A percentile compares a stretch with the other conserved stretches of the same genome.
Conservation (phyloP, 371 early-diverging fungal genomes). For the Ordospora pajunii region DNA sequence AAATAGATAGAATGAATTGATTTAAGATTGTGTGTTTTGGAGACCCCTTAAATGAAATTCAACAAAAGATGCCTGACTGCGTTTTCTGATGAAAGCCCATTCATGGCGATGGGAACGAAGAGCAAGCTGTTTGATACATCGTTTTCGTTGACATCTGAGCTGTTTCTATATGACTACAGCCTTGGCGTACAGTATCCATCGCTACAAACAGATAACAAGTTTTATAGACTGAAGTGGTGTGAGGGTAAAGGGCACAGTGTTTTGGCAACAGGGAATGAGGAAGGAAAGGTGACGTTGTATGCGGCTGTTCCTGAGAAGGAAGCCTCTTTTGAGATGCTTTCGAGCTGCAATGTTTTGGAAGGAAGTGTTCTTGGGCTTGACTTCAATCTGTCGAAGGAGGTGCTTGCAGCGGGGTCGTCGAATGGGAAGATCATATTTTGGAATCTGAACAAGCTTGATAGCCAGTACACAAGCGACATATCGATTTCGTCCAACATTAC, state of each 20-base stretch:
- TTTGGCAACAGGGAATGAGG: conserved; percentile 57
- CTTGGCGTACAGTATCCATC: conserved; percentile 37
- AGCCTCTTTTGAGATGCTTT: conserved; percentile 1
- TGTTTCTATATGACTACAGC: conserved; percentile 48
- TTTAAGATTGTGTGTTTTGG: neutral
- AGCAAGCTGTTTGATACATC: conserved; percentile 60
- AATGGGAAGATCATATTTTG: conserved; percentile 56
- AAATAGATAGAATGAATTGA: no score
- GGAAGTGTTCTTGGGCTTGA: conserved; percentile 60
- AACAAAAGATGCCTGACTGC: conserved; percentile 58
- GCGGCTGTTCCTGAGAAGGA: conserved; percentile 19
- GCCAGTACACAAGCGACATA: conserved; percentile 56
- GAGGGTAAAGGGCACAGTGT: conserved; percentile 24
- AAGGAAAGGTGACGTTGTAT: conserved; percentile 50
- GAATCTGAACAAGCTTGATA: conserved; percentile 53
- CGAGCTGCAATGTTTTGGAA: conserved; percentile 23
- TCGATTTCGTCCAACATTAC: conserved; percentile 43
- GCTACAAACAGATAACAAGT: conserved; percentile 43
- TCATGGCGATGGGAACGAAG: conserved; percentile 60
- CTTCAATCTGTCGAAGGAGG: conserved; percentile 48
- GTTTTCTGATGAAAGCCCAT: conserved; percentile 48
- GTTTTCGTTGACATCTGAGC: conserved; percentile 54
- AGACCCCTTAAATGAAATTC: conserved; percentile 51
- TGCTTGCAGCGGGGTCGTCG: conserved; percentile 55
- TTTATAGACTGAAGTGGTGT: conserved; percentile 59